A percentile compares a stretch with the other conserved stretches of the same genome.
Evolutionary conservation across 805 yeast genomes (phyloP).

Genomic region (Ogataea glucozyma): DNA sequence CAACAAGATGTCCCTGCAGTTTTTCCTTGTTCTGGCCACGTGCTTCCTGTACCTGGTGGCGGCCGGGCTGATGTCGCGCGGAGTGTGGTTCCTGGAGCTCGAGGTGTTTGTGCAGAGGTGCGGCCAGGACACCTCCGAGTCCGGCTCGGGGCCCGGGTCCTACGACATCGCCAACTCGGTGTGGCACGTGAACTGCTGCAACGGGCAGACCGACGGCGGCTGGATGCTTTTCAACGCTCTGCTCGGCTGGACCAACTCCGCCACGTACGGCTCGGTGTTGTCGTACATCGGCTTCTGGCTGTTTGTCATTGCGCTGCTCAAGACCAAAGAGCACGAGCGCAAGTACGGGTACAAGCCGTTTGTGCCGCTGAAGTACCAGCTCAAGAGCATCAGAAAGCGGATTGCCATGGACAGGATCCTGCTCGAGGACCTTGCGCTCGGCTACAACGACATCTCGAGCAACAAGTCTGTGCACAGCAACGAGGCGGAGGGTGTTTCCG

Average conservation of each 20-base stretch:
- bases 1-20: conserved; percentile 70
- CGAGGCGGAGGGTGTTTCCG: neutral
- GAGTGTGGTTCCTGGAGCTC: conserved; percentile 87
- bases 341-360: conserved; percentile 58
- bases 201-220: conserved; percentile 86
- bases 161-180: conserved; percentile 76
- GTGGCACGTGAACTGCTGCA: conserved; percentile 96
- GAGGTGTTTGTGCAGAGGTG: conserved; percentile 74
- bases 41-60: conserved; percentile 82
- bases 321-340: conserved; percentile 49
- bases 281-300: conserved; percentile 76
- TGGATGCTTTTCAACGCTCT: conserved; percentile 92
- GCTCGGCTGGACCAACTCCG: conserved; percentile 93
- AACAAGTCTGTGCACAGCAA: conserved; percentile 14
- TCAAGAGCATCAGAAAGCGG: conserved; percentile 49
- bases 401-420: conserved; percentile 28
- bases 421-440: conserved; percentile 27
- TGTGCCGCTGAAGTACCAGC: conserved; percentile 63
- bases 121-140: conserved; percentile 84
- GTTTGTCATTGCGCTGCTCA: conserved; percentile 46
- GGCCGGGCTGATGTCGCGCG: conserved; percentile 82
- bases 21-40: conserved; percentile 72
- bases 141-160: conserved; percentile 92
- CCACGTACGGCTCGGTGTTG: conserved; percentile 83
- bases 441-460: conserved; percentile 27